Evolutionary conservation across 2,329 filamentous ascomycete genomes (phyloP).

Genomic region (Ceratocystis variospora): DNA sequence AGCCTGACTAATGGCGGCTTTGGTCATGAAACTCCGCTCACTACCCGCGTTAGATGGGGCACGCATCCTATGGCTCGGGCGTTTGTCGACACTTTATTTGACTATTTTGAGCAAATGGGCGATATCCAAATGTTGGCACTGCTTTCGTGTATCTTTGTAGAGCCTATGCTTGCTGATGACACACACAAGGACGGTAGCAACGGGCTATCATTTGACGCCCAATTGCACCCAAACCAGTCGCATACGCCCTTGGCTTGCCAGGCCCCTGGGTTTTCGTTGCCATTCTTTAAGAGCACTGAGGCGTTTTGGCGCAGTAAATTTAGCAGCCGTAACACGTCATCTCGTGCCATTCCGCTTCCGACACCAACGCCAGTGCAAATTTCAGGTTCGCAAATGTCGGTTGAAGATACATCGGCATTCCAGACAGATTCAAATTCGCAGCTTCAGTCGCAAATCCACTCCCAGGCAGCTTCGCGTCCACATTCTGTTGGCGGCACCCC

Average conservation of each 20-base stretch:
- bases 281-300: constrained; percentile 49
- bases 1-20: neutral
- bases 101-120: constrained; percentile 46
- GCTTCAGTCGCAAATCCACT: constrained; percentile 25
- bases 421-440: constrained; percentile 37
- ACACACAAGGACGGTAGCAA: constrained; percentile 32
- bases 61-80: constrained; percentile 47
- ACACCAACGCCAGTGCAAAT: constrained; percentile 41
- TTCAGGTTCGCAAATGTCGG: constrained; percentile 43
- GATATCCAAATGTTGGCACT: constrained; percentile 60
- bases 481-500: constrained; percentile 40
- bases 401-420: constrained; percentile 29
- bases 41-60: constrained; percentile 54
- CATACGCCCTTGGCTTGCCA: constrained; percentile 52
- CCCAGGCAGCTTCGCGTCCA: constrained; percentile 11
- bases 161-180: constrained; percentile 25
- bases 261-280: constrained; percentile 50
- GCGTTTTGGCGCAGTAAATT: constrained; percentile 39
- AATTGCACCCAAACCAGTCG: constrained; percentile 28
- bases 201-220: neutral
- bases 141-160: constrained; percentile 52
- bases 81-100: constrained; percentile 49
- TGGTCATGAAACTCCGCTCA: constrained; percentile 19
- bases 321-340: constrained; percentile 36
- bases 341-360: constrained; percentile 44